Evolutionary conservation across 768 basidiomycete genomes (phyloP).

Genomic region (Termitomyces sp.): DNA sequence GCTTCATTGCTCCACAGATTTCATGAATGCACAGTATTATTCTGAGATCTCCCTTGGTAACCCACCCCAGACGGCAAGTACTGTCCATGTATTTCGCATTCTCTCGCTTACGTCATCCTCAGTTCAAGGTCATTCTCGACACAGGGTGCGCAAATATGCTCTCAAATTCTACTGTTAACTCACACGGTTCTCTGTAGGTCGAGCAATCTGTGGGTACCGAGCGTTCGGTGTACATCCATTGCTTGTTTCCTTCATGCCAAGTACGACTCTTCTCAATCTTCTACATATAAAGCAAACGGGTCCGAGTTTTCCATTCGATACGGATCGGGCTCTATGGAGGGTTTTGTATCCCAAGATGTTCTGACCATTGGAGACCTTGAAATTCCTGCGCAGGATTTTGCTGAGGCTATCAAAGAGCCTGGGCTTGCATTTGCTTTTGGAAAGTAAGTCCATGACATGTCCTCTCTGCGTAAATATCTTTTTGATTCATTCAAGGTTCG

Average conservation of each 20-base stretch:
- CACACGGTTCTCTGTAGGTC: constrained; percentile 43
- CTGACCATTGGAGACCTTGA: constrained; percentile 79
- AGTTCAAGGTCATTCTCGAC: constrained; percentile 95
- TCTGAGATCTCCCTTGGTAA: constrained; percentile 80
- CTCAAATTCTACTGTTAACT: not conserved
- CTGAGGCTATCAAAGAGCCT: constrained; percentile 93
- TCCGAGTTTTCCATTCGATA: constrained; percentile 87
- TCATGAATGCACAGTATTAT: constrained; percentile 97
- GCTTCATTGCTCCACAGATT: constrained; percentile 53
- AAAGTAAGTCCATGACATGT: constrained; percentile 48
- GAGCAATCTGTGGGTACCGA: constrained; percentile 94
- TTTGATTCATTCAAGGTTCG: constrained; percentile 53
- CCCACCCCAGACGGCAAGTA: constrained; percentile 73
- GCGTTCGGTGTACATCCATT: constrained; percentile 74
- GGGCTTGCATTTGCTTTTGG: constrained; percentile 97
- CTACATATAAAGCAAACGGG: constrained; percentile 88
- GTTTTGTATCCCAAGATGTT: constrained; percentile 83
- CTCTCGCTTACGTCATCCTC: constrained; percentile 5
- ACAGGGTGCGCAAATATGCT: constrained; percentile 52
- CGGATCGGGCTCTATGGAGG: constrained; percentile 95
- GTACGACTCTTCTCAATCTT: constrained; percentile 77
- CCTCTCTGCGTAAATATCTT: not conserved
- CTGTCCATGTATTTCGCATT: not conserved
- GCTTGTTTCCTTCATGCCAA: constrained; percentile 93
- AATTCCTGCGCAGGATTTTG: constrained; percentile 79